Percentiles rank a stretch among this genome's conserved stretches.
phyloP scores from a whole-genome alignment of 2,329 filamentous ascomycete species.

The Colletotrichum echinochloae region DNA sequence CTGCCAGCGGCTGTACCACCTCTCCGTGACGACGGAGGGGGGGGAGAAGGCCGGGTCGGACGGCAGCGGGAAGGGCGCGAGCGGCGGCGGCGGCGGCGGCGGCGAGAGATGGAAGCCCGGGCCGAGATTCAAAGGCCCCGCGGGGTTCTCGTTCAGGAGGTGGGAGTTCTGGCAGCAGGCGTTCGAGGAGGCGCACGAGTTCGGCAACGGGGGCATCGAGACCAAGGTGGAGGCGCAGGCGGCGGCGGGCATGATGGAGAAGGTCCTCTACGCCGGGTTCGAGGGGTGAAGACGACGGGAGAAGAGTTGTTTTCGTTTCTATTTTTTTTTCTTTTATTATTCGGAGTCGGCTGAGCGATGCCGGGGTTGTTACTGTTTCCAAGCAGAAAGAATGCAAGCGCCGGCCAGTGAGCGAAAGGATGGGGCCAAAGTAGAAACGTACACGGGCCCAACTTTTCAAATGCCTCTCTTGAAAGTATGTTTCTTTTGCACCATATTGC shows the following conservation, averaged over 20 bases:
- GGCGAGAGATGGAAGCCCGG: slow-evolving; percentile 20
- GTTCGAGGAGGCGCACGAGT: slow-evolving; percentile 32
- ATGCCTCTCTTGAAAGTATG: too few species aligned
- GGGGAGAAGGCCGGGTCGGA: not conserved
- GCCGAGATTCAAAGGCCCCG: slow-evolving; percentile 19
- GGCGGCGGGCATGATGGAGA: slow-evolving; percentile 52
- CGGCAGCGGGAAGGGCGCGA: not conserved
- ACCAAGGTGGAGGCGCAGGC: slow-evolving; percentile 58
- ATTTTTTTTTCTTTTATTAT: too few species aligned
- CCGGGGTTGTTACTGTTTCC: not conserved
- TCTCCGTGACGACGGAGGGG: slow-evolving; percentile 22
- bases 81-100: too few species aligned
- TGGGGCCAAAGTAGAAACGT: not conserved
- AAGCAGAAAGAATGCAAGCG: too few species aligned
- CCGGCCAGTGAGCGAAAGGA: too few species aligned
- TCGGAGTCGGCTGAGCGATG: too few species aligned
- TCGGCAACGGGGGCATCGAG: slow-evolving; percentile 46
- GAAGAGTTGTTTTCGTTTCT: too few species aligned
- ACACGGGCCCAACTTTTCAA: not conserved
- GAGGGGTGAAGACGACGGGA: not conserved
- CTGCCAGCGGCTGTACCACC: slow-evolving; percentile 36
- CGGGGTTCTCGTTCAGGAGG: slow-evolving; percentile 31
- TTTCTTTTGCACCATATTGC: too few species aligned
- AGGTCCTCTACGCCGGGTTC: slow-evolving; percentile 37
- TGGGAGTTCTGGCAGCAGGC: slow-evolving; percentile 41